A percentile compares a stretch with the other conserved stretches of the same genome.
These are phyloP conservation scores for Suillus lakei DNA, from an alignment of 768 basidiomycete genomes.

Conservation along the genomic window DNA sequence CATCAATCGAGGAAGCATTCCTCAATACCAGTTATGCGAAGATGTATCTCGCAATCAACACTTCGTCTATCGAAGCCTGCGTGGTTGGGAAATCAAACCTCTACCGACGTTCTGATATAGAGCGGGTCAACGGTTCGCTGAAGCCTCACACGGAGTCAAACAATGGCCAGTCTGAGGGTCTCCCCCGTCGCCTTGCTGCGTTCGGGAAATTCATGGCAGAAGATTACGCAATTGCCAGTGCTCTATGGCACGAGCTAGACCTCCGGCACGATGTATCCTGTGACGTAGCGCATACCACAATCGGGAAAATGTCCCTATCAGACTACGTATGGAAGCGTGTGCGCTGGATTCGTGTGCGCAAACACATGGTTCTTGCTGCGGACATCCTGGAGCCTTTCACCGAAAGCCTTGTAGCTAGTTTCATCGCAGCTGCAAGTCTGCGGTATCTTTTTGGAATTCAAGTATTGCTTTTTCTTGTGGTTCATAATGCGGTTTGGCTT, in stretches of 20 bases:
- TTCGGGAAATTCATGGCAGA: conserved; percentile 93
- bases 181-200: conserved; percentile 62
- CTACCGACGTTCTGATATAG: too few relatives aligned
- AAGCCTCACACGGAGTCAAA: conserved; percentile 46
- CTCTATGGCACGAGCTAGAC: conserved; percentile 92
- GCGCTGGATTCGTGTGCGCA: conserved; percentile 96
- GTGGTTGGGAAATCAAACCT: too few relatives aligned
- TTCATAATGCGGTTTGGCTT: conserved; percentile 75
- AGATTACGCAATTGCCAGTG: conserved; percentile 96
- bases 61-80: too few relatives aligned
- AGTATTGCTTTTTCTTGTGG: conserved; percentile 54
- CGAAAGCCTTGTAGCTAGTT: conserved; percentile 76
- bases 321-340: conserved; percentile 90
- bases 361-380: conserved; percentile 87
- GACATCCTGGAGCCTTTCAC: conserved; percentile 93
- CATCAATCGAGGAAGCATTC: conserved; percentile 90
- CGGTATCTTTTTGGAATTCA: conserved; percentile 54
- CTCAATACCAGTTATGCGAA: conserved; percentile 96
- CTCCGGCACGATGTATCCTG: conserved; percentile 87
- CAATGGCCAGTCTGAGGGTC: conserved; percentile 25
- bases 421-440: conserved; percentile 65
- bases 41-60: too few relatives aligned
- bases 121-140: conserved; percentile 70
- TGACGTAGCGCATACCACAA: conserved; percentile 87
- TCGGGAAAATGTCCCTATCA: conserved; percentile 83